phyloP scores from a whole-genome alignment of 257 asterid species.

The Capsicum rhomboideum region DNA sequence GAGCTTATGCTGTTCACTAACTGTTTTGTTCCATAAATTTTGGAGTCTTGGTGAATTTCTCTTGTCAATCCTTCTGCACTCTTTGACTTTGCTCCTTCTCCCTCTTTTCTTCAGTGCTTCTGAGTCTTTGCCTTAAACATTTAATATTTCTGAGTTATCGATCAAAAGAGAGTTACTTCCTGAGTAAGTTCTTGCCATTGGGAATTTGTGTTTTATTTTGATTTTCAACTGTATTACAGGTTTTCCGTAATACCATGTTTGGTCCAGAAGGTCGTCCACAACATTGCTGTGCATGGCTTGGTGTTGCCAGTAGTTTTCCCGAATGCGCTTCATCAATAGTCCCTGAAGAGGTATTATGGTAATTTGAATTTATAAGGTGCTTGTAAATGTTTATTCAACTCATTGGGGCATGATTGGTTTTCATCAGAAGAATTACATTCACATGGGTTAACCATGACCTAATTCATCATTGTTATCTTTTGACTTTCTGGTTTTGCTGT shows the following conservation, averaged over 20 bases:
- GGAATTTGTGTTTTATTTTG: conserved; percentile 15
- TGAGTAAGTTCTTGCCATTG: neutral
- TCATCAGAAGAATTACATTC: neutral
- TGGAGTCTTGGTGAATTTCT: neutral
- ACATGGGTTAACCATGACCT: neutral
- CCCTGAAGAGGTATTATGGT: conserved; percentile 76
- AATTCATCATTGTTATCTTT: neutral
- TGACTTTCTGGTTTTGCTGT: neutral
- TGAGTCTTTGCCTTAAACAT: neutral
- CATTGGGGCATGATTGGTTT: neutral
- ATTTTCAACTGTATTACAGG: conserved; percentile 36
- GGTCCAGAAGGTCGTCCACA: conserved; percentile 99
- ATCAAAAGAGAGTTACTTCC: neutral
- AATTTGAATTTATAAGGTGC: neutral
- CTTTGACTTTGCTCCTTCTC: neutral
- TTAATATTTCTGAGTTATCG: neutral
- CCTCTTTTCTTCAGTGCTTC: neutral
- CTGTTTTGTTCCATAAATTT: neutral
- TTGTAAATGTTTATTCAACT: neutral
- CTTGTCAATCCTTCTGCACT: neutral
- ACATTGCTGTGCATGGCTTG: conserved; percentile 99
- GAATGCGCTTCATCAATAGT: conserved; percentile 92
- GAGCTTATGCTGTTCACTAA: neutral
- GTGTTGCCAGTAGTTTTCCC: conserved; percentile 96
- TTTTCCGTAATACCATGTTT: conserved; percentile 97